Conservation (phyloP, 208 protist genomes). For the Crithidia bombi region DNA sequence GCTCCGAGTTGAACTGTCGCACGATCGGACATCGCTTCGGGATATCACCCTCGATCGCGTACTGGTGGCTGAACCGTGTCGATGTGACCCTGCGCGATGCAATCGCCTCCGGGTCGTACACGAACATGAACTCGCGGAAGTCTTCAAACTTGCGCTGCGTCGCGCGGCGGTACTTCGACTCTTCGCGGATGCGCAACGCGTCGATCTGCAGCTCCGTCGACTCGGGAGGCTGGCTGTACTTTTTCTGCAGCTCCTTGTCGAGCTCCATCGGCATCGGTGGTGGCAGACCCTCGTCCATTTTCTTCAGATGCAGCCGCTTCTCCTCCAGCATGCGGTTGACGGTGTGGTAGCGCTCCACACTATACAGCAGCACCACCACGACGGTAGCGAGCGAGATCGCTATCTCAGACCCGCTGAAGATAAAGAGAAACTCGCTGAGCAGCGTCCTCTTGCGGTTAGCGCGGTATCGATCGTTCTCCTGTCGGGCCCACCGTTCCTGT, state of each 20-base stretch:
- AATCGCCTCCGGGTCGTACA: slow-evolving; percentile 72
- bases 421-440: slow-evolving; percentile 27
- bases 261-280: slow-evolving; percentile 68
- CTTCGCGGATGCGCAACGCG: slow-evolving; percentile 49
- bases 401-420: slow-evolving; percentile 60
- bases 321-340: slow-evolving; percentile 54
- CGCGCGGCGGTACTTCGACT: slow-evolving; percentile 61
- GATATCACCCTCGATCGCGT: slow-evolving; percentile 67
- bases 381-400: slow-evolving; percentile 49
- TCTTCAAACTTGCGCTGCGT: slow-evolving; percentile 79
- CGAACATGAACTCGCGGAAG: slow-evolving; percentile 82
- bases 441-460: slow-evolving; percentile 22
- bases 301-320: slow-evolving; percentile 46
- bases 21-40: slow-evolving; percentile 63
- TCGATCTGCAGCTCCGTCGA: slow-evolving; percentile 46
- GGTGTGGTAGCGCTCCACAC: slow-evolving; percentile 58
- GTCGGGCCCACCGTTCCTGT: slow-evolving; percentile 27
- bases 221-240: slow-evolving; percentile 49
- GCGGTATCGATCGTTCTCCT: slow-evolving; percentile 32
- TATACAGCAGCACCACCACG: slow-evolving; percentile 48
- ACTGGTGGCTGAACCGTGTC: slow-evolving; percentile 65
- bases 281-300: slow-evolving; percentile 76
- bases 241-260: slow-evolving; percentile 41
- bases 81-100: slow-evolving; percentile 57
- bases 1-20: slow-evolving; percentile 68